A percentile compares a stretch with the other conserved stretches of the same genome.
Evolutionary conservation across 2,329 filamentous ascomycete genomes (phyloP).

Genomic region (Xylaria hypoxylon): DNA sequence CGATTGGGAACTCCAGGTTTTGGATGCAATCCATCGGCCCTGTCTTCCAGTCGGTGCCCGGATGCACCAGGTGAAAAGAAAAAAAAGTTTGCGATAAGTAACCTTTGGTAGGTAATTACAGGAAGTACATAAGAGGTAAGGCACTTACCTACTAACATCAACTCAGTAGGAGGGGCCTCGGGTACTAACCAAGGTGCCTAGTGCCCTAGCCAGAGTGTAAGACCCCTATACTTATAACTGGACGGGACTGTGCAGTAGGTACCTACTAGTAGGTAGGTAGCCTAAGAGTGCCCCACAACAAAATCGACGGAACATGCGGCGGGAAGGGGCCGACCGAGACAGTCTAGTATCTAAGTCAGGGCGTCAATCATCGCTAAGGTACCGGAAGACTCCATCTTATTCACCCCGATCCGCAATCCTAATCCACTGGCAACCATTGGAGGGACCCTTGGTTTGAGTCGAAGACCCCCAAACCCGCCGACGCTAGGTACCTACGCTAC

Average conservation of each 20-base stretch:
- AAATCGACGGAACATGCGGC: constrained; percentile 26
- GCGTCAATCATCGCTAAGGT: constrained; percentile 11
- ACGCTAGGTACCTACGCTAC: too few species aligned
- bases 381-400: neutral
- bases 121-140: neutral
- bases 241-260: too few species aligned
- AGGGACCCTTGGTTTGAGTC: neutral
- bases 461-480: constrained; percentile 4
- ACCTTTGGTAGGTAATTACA: neutral
- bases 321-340: constrained; percentile 35
- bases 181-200: neutral
- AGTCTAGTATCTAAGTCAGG: constrained; percentile 18
- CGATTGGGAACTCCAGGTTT: constrained; percentile 7
- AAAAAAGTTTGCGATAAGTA: neutral
- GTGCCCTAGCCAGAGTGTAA: constrained; percentile 13
- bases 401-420: constrained; percentile 12
- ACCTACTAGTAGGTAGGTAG: neutral
- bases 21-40: constrained; percentile 22
- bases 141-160: constrained; percentile 17
- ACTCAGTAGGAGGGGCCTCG: neutral
- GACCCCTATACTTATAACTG: constrained; percentile 3
- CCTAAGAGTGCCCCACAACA: constrained; percentile 12
- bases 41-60: constrained; percentile 23
- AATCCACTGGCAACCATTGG: neutral
- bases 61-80: constrained; percentile 19